Evolutionary conservation across 139 green algal genomes (phyloP).

Genomic region (Tetraselmis chui): DNA sequence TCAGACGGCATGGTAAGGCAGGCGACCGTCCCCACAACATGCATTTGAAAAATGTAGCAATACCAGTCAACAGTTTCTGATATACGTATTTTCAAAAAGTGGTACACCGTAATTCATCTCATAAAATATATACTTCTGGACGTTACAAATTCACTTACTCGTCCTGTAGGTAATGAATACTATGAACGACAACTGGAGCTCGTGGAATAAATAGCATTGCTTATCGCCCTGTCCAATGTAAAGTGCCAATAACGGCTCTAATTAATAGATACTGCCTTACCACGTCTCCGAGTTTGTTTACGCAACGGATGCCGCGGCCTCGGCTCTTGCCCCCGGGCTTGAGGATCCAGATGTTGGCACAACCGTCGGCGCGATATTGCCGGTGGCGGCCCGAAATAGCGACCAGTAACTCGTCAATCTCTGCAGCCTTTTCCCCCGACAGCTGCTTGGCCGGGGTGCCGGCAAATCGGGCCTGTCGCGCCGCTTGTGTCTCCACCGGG

Average conservation of each 20-base stretch:
- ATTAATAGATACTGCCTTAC: constrained; percentile 20
- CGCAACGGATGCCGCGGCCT: constrained; percentile 52
- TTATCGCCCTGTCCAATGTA: not conserved
- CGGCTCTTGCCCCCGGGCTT: constrained; percentile 54
- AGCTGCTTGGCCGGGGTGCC: not conserved
- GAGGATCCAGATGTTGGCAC: constrained; percentile 60
- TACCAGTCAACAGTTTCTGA: too few relatives aligned
- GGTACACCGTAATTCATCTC: too few relatives aligned
- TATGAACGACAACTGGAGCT: too few relatives aligned
- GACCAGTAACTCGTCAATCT: not conserved
- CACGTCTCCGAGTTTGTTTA: constrained; percentile 40
- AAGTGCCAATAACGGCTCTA: not conserved
- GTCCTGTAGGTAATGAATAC: too few relatives aligned
- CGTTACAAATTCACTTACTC: too few relatives aligned
- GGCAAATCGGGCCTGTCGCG: not conserved
- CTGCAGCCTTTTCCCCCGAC: not conserved
- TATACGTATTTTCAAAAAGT: too few relatives aligned
- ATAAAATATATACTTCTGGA: too few relatives aligned
- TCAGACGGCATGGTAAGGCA: too few relatives aligned
- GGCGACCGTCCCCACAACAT: too few relatives aligned
- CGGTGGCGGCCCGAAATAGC: not conserved
- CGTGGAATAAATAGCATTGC: not conserved
- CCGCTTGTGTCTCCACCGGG: not conserved
- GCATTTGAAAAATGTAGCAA: too few relatives aligned
- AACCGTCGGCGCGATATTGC: constrained; percentile 36